These are phyloP conservation scores for Esteya vermicola DNA, from an alignment of 2,329 filamentous ascomycete species.

Conservation along the genomic window DNA sequence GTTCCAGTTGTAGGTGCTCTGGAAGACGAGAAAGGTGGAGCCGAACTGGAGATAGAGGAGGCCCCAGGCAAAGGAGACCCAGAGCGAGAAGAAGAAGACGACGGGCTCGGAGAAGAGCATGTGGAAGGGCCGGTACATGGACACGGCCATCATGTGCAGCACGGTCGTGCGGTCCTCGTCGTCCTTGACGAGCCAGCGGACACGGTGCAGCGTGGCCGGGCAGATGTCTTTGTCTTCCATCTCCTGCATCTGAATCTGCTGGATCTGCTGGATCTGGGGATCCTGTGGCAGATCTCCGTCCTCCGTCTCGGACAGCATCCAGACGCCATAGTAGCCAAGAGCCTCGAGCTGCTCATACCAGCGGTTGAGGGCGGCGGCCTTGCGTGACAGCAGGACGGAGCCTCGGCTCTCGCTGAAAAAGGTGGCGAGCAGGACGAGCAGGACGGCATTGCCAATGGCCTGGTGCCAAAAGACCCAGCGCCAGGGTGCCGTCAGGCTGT, in stretches of 20 bases:
- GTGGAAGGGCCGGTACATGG: slow-evolving; percentile 64
- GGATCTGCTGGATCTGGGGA: too few relatives aligned
- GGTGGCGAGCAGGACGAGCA: slow-evolving; percentile 50
- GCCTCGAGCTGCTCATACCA: slow-evolving; percentile 67
- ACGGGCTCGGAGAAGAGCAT: slow-evolving; percentile 63
- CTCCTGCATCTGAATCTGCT: not conserved
- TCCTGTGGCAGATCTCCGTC: slow-evolving; percentile 11
- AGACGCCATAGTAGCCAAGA: slow-evolving; percentile 40
- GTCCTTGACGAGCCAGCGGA: slow-evolving; percentile 67
- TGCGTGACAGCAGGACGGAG: slow-evolving; percentile 62
- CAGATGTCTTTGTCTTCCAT: not conserved
- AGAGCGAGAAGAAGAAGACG: slow-evolving; percentile 76
- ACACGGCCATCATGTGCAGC: slow-evolving; percentile 55
- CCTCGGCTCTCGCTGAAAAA: slow-evolving; percentile 75
- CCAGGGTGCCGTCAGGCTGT: slow-evolving; percentile 34
- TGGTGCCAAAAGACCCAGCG: slow-evolving; percentile 87
- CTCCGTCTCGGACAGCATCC: slow-evolving; percentile 13
- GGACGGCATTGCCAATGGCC: slow-evolving; percentile 49
- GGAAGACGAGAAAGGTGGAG: slow-evolving; percentile 67
- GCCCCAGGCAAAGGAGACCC: slow-evolving; percentile 83
- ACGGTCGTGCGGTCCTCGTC: slow-evolving; percentile 65
- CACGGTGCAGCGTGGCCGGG: slow-evolving; percentile 27
- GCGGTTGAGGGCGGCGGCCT: slow-evolving; percentile 57
- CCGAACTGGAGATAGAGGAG: slow-evolving; percentile 76
- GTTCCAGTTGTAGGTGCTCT: slow-evolving; percentile 51